Base-by-base conservation (phyloP, 2,329 filamentous ascomycete genomes). In the Botryotinia narcissicola region DNA sequence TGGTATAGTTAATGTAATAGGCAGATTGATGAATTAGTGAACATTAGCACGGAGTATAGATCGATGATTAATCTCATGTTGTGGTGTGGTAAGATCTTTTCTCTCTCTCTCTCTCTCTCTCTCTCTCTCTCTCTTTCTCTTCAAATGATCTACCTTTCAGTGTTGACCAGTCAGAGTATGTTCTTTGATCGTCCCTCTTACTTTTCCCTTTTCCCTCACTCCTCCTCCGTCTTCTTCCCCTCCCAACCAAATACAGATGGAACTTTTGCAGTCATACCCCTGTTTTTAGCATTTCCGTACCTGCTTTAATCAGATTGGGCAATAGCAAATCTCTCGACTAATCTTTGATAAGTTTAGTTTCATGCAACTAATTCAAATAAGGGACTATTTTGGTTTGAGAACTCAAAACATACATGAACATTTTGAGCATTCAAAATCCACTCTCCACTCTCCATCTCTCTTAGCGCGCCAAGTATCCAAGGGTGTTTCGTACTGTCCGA, bases 341-440 rank as follows among this genome's bases (percentile, higher is more conserved):
- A 29, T 25, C 48, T n/a, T 32, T 32, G 29, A 32, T 29, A 9
- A n/a, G 46, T 29, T 40, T 69, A 54, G 35, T 29, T 8, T 6
- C 9, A 44, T 51, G 63, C 63, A 67, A 10, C 44, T 51, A 64
- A 57, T 29, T 54, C n/a, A 22, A 22, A 42, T 37, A 40, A 69
- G 66, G 66, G 66, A 48, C 54, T 42, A 69, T 69, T 32, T 68
- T 51, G 35, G 40, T 70, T 70, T 44, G 67, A 70, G 67, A 61
- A 29, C 32, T 46, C 46, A 35, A 48, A 68, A 32, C 25, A 35
- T 68, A 46, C 64, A 68, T 68, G 46, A 68, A 54, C 46, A 29
- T 66, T 66, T 37, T 44, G n/a, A 48, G 22, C 32, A 40, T 61
- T 61, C 18, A 10, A 16, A 16, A 51, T 67, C 32, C 63, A 67